Base-by-base conservation (phyloP, 2,329 filamentous ascomycete species). In the Ploettnerulaceae sp. region DNA sequence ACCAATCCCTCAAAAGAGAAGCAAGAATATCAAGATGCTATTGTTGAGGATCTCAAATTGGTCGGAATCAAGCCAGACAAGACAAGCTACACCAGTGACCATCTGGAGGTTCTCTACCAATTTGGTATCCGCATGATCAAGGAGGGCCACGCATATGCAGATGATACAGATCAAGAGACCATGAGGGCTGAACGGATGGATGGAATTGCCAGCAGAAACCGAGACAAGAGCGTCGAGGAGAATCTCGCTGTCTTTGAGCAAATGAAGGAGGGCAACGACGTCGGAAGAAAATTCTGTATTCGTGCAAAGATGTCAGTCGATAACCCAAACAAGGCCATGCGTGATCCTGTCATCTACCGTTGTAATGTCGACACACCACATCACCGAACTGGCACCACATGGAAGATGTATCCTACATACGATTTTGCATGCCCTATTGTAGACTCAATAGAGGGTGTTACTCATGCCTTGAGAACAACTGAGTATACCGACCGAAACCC, bases 1-100 rank as follows among this genome's bases (percentile, higher is more conserved):
- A 98, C 93, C 47, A 98, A 98, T 69, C 93, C 93, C 6, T 83
- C 86, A 50, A 97, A 97, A 67, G 93, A 98, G 75, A 96, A 95
- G 73, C 82, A 91, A 66, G 93, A 97, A 71, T 98, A 84, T 66
- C 84, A 97, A 66, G 89, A 97, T 68, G 79, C 89, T 4, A 98
- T 98, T 53, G 74, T 95, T 29, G 85, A 95, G 71, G 93, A 98
- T 67, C 77, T 96, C 40, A 81, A 82, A 39, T 76, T 97, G 43
- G 89, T 98, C 76, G 91, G 90, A 22, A 87, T 98, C 67, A 87
- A 86, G 69, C 87, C 90, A 17, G 91, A 96, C 67, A 77, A 78
- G 55, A 76, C 90, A 49, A 88, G 87, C 14, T 94, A 91, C 71
- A 96, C 93, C 2, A 94, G 87, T 60, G 90, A 98, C 71, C 94